Evolutionary conservation across 495 filamentous ascomycete species (phyloP), one percentile per base, ranked within the genome.

Genomic region (Annulohypoxylon moriforme): DNA sequence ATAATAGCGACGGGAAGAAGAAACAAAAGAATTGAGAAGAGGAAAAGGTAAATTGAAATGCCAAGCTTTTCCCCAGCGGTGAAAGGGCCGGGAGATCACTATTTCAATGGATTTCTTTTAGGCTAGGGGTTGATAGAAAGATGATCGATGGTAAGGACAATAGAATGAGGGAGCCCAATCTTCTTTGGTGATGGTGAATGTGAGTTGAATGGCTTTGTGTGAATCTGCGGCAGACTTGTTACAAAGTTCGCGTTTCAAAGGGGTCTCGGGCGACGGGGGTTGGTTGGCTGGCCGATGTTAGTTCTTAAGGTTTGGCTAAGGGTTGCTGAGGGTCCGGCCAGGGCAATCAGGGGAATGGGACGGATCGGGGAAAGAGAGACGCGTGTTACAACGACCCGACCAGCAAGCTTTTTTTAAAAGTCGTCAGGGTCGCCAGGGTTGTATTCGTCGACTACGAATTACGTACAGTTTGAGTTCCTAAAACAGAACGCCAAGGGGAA

Each of bases 141-240:
- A 47, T 65, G 57, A 27, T 57, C 63, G 52, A 58, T 34, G 62
- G 13, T 22, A 38, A 10, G 34, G 11, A 29, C 16, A 6, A 57
- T 6, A 14, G 33, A 11, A 11, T 9, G 61, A 69, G 67, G 67
- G 60, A 69, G 53, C 67, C 67, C 38, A 38, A 31, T 11, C 1
- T 46, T 47, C 8, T n/a, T 40, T 40, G 13, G 36, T 40, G 36
- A 40, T 40, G 14, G 36, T 40, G 36, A 58, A 25, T 46, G 42
- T 22, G 4, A n/a, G 8, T 34, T 55, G 27, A 36, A 56, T 56
- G n/a, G 52, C n/a, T 20, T 55, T 31, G 50, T 55, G 14, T 18
- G 36, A 72, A 67, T 46, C 63, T 72, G 69, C 69, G 69, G 69
- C 69, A 72, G 47, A 67, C 64, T 72, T 72, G 69, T 72, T 63